A percentile compares a stretch with the other conserved stretches of the same genome.
These are phyloP conservation scores for Amaranthus tricolor DNA, from an alignment of 179 eudicot genomes.

Conservation along the genomic window DNA sequence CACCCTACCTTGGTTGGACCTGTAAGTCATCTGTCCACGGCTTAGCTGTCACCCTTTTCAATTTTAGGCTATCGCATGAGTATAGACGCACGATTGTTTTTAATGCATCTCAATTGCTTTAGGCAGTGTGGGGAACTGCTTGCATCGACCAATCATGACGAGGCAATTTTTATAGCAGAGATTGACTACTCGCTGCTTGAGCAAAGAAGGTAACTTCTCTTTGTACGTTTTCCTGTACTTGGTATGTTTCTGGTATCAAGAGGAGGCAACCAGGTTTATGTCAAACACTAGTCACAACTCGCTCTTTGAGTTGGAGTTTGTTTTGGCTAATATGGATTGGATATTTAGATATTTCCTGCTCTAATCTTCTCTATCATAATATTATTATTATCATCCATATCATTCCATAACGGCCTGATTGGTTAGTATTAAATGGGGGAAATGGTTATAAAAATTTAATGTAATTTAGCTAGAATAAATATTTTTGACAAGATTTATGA, in stretches of 20 bases:
- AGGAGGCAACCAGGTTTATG: too few relatives aligned
- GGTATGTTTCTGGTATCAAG: background rate
- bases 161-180: constrained; percentile 48
- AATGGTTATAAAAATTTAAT: too few relatives aligned
- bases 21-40: constrained; percentile 32
- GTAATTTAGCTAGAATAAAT: too few relatives aligned
- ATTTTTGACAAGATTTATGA: too few relatives aligned
- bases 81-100: background rate
- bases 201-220: constrained; percentile 39
- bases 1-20: constrained; percentile 69
- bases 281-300: too few relatives aligned
- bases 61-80: background rate
- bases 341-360: too few relatives aligned
- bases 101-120: constrained; percentile 6
- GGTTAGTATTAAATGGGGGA: too few relatives aligned
- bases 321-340: too few relatives aligned
- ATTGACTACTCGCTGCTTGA: constrained; percentile 43
- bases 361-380: too few relatives aligned
- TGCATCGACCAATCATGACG: constrained; percentile 53
- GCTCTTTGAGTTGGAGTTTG: too few relatives aligned
- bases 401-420: too few relatives aligned
- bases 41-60: background rate
- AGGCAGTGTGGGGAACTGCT: constrained; percentile 54
- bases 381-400: too few relatives aligned
- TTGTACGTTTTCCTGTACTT: background rate